phyloP scores from a whole-genome alignment of 306 rosid genomes.

The Vicia faba region DNA sequence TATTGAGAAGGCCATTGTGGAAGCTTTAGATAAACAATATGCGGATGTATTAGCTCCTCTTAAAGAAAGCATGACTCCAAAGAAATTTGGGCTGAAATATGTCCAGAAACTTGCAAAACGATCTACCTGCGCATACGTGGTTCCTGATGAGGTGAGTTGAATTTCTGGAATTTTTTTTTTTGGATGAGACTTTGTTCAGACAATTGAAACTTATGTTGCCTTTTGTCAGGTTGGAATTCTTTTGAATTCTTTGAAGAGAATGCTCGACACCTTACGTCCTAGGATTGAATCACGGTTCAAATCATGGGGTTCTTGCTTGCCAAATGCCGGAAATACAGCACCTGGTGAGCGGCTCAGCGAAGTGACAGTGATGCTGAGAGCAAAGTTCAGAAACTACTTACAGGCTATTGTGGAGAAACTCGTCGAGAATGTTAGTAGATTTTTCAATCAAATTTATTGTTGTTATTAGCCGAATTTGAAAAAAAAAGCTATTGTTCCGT shows the following conservation, averaged over 20 bases:
- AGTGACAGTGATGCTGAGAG: conserved; percentile 96
- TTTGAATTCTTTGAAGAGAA: conserved; percentile 89
- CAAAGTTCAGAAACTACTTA: conserved; percentile 85
- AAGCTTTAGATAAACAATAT: conserved; percentile 92
- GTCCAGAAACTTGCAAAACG: conserved; percentile 95
- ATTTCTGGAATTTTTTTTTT: conserved; percentile 27
- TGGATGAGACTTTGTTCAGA: conserved; percentile 8
- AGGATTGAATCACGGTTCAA: conserved; percentile 83
- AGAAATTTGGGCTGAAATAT: conserved; percentile 92
- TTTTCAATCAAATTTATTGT: conserved; percentile 13
- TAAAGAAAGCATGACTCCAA: conserved; percentile 85
- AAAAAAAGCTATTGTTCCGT: no score
- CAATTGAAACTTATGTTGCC: conserved; percentile 25
- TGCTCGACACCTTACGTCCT: conserved; percentile 90
- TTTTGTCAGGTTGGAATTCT: conserved; percentile 78
- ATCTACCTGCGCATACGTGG: conserved; percentile 57
- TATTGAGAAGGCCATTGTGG: conserved; percentile 83
- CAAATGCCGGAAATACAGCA: conserved; percentile 71
- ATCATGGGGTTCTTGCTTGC: conserved; percentile 93
- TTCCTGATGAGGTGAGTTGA: conserved; percentile 81
- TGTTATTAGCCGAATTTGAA: background rate
- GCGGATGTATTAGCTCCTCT: conserved; percentile 89
- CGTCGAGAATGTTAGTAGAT: conserved; percentile 75
- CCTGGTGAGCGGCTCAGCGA: conserved; percentile 99
- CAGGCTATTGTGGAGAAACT: conserved; percentile 94